Conservation (phyloP, 2,329 filamentous ascomycete species). For the Pleoardoris graminearum region DNA sequence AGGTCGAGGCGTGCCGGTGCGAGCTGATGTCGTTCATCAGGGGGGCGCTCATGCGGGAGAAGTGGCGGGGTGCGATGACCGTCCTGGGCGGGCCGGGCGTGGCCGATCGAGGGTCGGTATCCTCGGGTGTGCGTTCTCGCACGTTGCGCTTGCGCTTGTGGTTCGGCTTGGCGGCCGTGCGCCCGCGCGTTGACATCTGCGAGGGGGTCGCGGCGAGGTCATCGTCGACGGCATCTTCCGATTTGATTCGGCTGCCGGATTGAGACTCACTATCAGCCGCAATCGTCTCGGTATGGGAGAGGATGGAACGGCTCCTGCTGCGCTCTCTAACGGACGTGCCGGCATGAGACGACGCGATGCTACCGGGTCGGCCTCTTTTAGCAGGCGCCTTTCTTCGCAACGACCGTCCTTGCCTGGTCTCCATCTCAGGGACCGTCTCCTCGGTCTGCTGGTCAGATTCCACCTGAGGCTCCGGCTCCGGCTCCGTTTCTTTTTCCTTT, state of each 20-base stretch:
- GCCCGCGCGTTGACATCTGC: constrained; percentile 37
- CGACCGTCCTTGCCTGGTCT: constrained; percentile 35
- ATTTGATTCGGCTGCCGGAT: constrained; percentile 49
- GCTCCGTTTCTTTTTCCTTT: constrained; percentile 25
- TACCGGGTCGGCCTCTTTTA: constrained; percentile 42
- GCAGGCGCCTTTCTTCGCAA: constrained; percentile 35
- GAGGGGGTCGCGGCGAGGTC: constrained; percentile 34
- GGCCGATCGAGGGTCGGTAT: constrained; percentile 36
- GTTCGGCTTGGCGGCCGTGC: constrained; percentile 28
- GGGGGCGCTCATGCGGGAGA: constrained; percentile 51
- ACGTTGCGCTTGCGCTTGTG: constrained; percentile 50
- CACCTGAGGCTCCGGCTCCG: constrained; percentile 14
- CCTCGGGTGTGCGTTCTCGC: constrained; percentile 38
- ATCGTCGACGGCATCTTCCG: constrained; percentile 50
- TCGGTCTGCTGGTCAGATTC: constrained; percentile 19
- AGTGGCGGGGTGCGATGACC: constrained; percentile 54
- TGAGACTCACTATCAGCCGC: constrained; percentile 47
- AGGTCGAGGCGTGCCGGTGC: constrained; percentile 58
- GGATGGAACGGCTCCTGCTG: constrained; percentile 54
- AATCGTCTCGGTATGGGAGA: constrained; percentile 50
- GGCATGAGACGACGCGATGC: constrained; percentile 52
- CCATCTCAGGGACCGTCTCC: constrained; percentile 28
- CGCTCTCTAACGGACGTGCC: constrained; percentile 50
- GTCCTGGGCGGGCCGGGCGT: constrained; percentile 32
- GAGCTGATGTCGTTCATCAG: constrained; percentile 57